Evolutionary conservation across 257 asterid genomes (phyloP).

Genomic region (Nicotiana otophora): DNA sequence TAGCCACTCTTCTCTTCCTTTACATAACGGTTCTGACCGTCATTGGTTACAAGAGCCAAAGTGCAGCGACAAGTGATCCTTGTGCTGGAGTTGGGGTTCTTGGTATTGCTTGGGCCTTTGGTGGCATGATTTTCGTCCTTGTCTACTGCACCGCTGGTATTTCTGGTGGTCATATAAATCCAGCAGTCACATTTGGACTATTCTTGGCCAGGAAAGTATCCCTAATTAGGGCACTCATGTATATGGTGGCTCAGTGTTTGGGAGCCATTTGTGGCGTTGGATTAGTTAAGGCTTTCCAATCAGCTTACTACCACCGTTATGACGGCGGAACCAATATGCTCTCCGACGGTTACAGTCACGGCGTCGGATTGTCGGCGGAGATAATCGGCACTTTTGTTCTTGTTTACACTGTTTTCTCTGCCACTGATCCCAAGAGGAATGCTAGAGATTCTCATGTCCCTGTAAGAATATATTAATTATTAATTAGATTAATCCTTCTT

Average conservation of each 20-base stretch:
- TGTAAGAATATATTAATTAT: slow-evolving; percentile 18
- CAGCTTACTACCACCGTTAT: slow-evolving; percentile 21
- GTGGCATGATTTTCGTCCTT: slow-evolving; percentile 46
- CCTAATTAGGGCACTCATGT: slow-evolving; percentile 33
- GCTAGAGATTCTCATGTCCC: slow-evolving; percentile 56
- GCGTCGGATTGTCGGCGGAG: slow-evolving; percentile 36
- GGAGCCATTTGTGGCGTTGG: slow-evolving; percentile 48
- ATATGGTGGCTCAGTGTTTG: slow-evolving; percentile 49
- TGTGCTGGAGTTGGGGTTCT: slow-evolving; percentile 38
- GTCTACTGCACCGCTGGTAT: slow-evolving; percentile 55
- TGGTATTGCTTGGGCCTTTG: slow-evolving; percentile 52
- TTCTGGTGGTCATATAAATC: slow-evolving; percentile 49
- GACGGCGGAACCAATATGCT: slow-evolving; percentile 39
- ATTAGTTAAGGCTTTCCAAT: slow-evolving; percentile 34
- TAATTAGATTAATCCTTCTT: not conserved
- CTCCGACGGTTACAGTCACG: slow-evolving; percentile 24
- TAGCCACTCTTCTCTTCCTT: slow-evolving; percentile 40
- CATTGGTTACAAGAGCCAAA: slow-evolving; percentile 33
- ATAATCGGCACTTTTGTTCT: slow-evolving; percentile 39
- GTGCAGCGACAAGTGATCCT: not conserved
- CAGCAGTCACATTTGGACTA: slow-evolving; percentile 45
- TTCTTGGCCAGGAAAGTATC: slow-evolving; percentile 48
- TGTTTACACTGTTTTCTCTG: slow-evolving; percentile 44
- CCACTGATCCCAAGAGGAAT: slow-evolving; percentile 51
- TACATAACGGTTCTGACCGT: slow-evolving; percentile 34